Conservation (phyloP, 306 rosid genomes). For the Erythrophleum fordii region DNA sequence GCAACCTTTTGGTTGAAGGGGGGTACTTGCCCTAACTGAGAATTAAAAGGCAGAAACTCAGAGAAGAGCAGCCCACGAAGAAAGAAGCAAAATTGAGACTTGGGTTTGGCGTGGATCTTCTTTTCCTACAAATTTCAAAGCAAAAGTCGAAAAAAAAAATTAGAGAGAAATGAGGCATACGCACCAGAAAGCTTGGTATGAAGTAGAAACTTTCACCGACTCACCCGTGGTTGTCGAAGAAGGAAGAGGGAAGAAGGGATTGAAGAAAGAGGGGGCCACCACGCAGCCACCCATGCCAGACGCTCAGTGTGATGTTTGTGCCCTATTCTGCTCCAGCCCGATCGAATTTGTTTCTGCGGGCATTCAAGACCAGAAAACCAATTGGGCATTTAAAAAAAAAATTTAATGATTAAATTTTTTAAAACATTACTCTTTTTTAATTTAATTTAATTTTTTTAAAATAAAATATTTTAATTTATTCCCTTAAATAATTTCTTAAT, state of each 20-base stretch:
- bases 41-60: neutral
- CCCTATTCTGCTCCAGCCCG: too few relatives aligned
- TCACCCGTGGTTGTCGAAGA: conserved; percentile 11
- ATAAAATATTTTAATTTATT: too few relatives aligned
- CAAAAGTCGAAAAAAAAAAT: neutral
- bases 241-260: neutral
- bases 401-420: too few relatives aligned
- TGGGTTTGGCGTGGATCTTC: conserved; percentile 1
- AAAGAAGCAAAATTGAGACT: neutral
- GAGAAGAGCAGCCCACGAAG: neutral
- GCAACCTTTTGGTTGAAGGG: neutral
- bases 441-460: too few relatives aligned
- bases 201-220: neutral
- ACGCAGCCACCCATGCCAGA: too few relatives aligned
- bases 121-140: neutral
- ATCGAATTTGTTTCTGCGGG: too few relatives aligned
- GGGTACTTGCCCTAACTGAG: neutral
- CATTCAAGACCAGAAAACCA: too few relatives aligned
- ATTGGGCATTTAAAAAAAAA: too few relatives aligned
- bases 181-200: neutral
- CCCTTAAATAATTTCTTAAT: too few relatives aligned
- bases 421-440: too few relatives aligned
- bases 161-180: neutral
- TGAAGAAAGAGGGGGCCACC: neutral
- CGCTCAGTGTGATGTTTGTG: too few relatives aligned